These are phyloP conservation scores for Lactifluus subvellereus DNA, from an alignment of 768 basidiomycete genomes.

Conservation along the genomic window DNA sequence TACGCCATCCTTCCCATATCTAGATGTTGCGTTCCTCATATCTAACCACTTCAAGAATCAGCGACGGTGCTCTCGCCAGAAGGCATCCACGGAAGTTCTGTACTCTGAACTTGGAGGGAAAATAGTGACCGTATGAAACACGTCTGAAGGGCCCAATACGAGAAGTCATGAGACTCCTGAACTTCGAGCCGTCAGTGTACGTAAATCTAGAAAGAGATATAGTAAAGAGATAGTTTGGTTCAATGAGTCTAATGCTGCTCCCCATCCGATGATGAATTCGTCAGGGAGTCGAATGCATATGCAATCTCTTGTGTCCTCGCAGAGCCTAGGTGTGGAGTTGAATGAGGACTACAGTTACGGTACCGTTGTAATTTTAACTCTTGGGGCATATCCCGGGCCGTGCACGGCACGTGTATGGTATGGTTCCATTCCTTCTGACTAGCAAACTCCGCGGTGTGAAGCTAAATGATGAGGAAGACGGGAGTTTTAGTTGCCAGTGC, in stretches of 20 bases:
- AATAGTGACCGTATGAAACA: constrained; percentile 8
- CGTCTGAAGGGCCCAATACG: neutral
- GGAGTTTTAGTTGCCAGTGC: no score
- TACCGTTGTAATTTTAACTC: no score
- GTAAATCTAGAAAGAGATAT: neutral
- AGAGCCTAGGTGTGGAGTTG: no score
- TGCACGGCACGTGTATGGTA: no score
- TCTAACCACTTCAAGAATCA: constrained; percentile 75
- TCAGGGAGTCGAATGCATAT: no score
- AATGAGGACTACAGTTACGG: no score
- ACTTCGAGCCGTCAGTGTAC: neutral
- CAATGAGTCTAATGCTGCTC: neutral
- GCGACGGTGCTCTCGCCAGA: constrained; percentile 31
- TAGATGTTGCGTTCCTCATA: constrained; percentile 82
- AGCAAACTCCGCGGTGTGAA: no score
- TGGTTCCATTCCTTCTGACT: no score
- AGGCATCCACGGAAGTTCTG: constrained; percentile 27
- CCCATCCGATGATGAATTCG: neutral
- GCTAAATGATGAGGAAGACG: no score
- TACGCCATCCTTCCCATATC: neutral
- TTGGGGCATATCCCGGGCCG: no score
- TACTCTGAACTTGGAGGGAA: constrained; percentile 32
- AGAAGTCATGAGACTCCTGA: no score
- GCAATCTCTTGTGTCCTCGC: no score
- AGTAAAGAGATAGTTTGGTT: neutral